Percentiles rank a stretch among this genome's conserved stretches.
These are phyloP conservation scores for Rostrohypoxylon terebratum DNA, from an alignment of 495 filamentous ascomycete genomes.

Conservation along the genomic window DNA sequence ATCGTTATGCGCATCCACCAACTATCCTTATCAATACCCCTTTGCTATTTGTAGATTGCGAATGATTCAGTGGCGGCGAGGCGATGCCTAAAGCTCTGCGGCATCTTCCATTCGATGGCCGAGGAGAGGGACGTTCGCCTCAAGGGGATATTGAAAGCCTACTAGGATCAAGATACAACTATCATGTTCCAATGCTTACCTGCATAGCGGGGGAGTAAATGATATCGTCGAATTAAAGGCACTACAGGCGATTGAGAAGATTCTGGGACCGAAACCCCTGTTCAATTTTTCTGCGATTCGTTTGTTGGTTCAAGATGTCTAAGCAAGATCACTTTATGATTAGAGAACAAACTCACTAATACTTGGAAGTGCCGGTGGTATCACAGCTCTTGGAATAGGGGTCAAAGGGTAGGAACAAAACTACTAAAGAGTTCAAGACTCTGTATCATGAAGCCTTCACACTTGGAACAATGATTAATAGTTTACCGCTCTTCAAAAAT, in stretches of 20 bases:
- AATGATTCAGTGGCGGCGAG: conserved; percentile 9
- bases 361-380: neutral
- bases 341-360: neutral
- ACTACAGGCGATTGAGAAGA: neutral
- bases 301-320: neutral
- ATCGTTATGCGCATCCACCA: conserved; percentile 2
- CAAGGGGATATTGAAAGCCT: neutral
- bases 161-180: neutral
- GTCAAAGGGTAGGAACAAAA: neutral
- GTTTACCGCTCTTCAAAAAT: neutral
- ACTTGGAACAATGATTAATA: neutral
- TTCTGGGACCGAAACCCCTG: neutral
- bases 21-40: neutral
- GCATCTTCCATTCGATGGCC: neutral
- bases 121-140: neutral
- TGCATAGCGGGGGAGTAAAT: neutral
- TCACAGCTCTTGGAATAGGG: conserved; percentile 3
- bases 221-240: conserved; percentile 2
- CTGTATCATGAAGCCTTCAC: neutral
- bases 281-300: neutral
- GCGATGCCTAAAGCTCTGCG: conserved; percentile 14
- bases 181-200: neutral
- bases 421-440: neutral
- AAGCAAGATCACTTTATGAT: neutral
- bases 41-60: conserved; percentile 7